Evolutionary conservation across 768 basidiomycete genomes (phyloP).

Genomic region (Russula dissimulans): DNA sequence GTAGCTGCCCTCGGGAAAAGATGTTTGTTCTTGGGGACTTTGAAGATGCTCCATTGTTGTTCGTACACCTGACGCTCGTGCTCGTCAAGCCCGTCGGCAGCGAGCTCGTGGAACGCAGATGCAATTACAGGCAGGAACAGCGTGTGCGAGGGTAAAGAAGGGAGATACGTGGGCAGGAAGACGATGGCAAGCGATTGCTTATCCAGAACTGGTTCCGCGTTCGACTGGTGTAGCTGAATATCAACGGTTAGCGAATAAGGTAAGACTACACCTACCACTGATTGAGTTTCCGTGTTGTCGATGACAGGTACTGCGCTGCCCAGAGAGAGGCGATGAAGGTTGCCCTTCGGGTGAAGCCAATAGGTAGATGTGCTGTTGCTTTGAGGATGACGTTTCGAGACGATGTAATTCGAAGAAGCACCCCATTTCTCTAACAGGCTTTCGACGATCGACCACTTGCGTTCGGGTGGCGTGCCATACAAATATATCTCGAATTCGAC

Average conservation of each 20-base stretch:
- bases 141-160: conserved; percentile 32
- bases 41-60: conserved; percentile 26
- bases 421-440: conserved; percentile 49
- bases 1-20: conserved; percentile 26
- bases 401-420: conserved; percentile 26
- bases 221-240: conserved; percentile 36
- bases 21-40: conserved; percentile 22
- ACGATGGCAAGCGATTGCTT: conserved; percentile 59
- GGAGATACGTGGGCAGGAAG: conserved; percentile 46
- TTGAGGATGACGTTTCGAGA: conserved; percentile 18
- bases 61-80: conserved; percentile 25
- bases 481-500: conserved; percentile 51
- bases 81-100: conserved; percentile 18
- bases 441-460: conserved; percentile 55
- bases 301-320: conserved; percentile 31
- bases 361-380: conserved; percentile 21
- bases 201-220: conserved; percentile 29
- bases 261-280: conserved; percentile 30
- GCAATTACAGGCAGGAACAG: conserved; percentile 50
- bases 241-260: conserved; percentile 26
- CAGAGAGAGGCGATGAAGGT: conserved; percentile 23
- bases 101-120: conserved; percentile 18
- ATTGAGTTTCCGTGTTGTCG: conserved; percentile 29
- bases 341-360: conserved; percentile 24
- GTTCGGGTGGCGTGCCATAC: conserved; percentile 51